Evolutionary conservation across 192 early-diverging fungal species (phyloP).

Genomic region (Backusella sp.): DNA sequence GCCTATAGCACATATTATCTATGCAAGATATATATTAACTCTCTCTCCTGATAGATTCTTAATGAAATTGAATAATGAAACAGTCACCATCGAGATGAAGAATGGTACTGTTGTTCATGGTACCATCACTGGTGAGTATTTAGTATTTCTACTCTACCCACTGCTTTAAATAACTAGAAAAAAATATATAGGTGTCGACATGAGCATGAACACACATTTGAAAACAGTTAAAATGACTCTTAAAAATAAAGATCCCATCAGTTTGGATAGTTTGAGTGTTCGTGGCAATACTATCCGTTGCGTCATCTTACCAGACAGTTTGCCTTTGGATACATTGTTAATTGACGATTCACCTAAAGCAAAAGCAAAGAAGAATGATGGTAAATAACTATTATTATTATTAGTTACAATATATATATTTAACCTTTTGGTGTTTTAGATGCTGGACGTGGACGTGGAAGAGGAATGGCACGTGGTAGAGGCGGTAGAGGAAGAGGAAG

Average conservation of each 20-base stretch:
- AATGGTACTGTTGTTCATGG: conserved; percentile 98
- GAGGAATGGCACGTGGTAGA: conserved; percentile 71
- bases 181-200: conserved; percentile 76
- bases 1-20: not conserved
- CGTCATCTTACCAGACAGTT: conserved; percentile 91
- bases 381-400: conserved; percentile 22
- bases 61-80: conserved; percentile 97
- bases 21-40: not conserved
- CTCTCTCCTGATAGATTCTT: conserved; percentile 69
- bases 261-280: conserved; percentile 90
- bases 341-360: conserved; percentile 94
- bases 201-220: conserved; percentile 99
- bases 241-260: conserved; percentile 85
- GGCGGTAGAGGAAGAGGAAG: conserved; percentile 57
- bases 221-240: conserved; percentile 99
- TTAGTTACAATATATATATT: not conserved
- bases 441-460: conserved; percentile 65
- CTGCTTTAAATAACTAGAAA: not conserved
- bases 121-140: conserved; percentile 72
- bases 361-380: conserved; percentile 86
- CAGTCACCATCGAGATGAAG: conserved; percentile 98
- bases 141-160: not conserved
- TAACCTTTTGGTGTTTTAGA: conserved; percentile 11
- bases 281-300: conserved; percentile 96
- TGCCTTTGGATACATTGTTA: conserved; percentile 94